These are phyloP conservation scores for Phytomonas serpens DNA, from an alignment of 208 protist species.

Conservation along the genomic window DNA sequence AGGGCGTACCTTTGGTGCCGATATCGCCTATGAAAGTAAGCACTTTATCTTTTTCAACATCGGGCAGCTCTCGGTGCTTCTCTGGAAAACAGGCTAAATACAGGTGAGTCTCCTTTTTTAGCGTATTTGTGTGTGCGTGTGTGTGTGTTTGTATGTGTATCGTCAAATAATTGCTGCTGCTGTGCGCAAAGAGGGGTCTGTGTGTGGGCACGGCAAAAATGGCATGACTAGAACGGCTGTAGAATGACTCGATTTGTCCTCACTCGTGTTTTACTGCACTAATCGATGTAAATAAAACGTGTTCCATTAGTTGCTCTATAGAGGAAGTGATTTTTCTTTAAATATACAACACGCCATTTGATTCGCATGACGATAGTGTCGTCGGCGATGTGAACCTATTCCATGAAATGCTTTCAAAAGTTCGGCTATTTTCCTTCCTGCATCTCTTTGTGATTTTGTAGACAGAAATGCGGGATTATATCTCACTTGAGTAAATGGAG, in stretches of 20 bases:
- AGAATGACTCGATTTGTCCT: constrained; percentile 3
- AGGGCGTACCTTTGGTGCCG: constrained; percentile 99
- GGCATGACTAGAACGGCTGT: background rate
- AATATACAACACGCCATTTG: background rate
- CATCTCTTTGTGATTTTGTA: background rate
- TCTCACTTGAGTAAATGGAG: background rate
- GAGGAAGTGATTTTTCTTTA: background rate
- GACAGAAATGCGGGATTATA: background rate
- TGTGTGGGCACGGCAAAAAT: background rate
- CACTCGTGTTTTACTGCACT: background rate
- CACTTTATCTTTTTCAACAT: constrained; percentile 99
- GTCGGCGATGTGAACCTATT: background rate
- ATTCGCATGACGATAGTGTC: background rate
- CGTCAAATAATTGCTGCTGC: background rate
- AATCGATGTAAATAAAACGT: background rate
- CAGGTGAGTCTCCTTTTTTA: background rate
- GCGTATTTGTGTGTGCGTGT: background rate
- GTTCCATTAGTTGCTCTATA: background rate
- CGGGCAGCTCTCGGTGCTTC: constrained; percentile 97
- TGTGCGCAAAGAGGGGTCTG: background rate
- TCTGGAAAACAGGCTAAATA: constrained; percentile 90
- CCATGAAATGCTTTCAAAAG: background rate
- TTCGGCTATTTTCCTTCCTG: background rate
- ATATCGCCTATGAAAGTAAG: constrained; percentile 99
- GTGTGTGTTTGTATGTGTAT: background rate